A percentile compares a stretch with the other conserved stretches of the same genome.
Evolutionary conservation across 768 basidiomycete genomes (phyloP).

Genomic region (Psilocybe tampanensis): DNA sequence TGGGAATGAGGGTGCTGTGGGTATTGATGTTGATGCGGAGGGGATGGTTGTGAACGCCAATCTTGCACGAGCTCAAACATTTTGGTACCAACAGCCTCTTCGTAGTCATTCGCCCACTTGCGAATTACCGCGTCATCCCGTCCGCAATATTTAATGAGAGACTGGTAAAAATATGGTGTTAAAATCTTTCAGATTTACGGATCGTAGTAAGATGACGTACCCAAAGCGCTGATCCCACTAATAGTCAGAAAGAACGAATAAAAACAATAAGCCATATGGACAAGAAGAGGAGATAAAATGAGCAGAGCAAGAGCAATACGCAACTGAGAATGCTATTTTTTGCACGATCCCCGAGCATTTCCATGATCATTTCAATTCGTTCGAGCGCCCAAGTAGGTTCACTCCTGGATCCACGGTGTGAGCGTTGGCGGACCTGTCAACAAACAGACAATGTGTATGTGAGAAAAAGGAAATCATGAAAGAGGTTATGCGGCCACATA

Average conservation of each 20-base stretch:
- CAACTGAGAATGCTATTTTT: constrained; percentile 49
- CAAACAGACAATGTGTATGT: constrained; percentile 15
- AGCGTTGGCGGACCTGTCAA: constrained; percentile 41
- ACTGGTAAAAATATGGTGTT: constrained; percentile 36
- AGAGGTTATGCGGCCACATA: constrained; percentile 5
- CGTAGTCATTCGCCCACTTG: constrained; percentile 64
- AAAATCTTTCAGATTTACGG: neutral
- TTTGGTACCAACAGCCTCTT: constrained; percentile 66
- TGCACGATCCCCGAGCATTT: constrained; percentile 50
- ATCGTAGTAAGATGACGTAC: constrained; percentile 38
- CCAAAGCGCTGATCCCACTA: constrained; percentile 64
- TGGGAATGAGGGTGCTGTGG: constrained; percentile 23
- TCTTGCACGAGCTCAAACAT: constrained; percentile 50
- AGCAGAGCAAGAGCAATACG: constrained; percentile 20
- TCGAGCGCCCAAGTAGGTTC: constrained; percentile 47
- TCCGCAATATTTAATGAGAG: constrained; percentile 66
- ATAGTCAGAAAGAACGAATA: constrained; percentile 13
- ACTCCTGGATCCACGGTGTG: constrained; percentile 35
- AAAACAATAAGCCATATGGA: constrained; percentile 2
- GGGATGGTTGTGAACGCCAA: constrained; percentile 39
- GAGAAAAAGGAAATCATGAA: constrained; percentile 10
- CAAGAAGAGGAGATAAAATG: constrained; percentile 10
- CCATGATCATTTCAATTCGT: constrained; percentile 45
- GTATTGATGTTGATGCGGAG: constrained; percentile 33
- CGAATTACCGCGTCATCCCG: constrained; percentile 56